Percentiles rank a stretch among this genome's conserved stretches.
These are phyloP conservation scores for Tolypocladium amazonense DNA, from an alignment of 2,329 filamentous ascomycete genomes.

Conservation along the genomic window DNA sequence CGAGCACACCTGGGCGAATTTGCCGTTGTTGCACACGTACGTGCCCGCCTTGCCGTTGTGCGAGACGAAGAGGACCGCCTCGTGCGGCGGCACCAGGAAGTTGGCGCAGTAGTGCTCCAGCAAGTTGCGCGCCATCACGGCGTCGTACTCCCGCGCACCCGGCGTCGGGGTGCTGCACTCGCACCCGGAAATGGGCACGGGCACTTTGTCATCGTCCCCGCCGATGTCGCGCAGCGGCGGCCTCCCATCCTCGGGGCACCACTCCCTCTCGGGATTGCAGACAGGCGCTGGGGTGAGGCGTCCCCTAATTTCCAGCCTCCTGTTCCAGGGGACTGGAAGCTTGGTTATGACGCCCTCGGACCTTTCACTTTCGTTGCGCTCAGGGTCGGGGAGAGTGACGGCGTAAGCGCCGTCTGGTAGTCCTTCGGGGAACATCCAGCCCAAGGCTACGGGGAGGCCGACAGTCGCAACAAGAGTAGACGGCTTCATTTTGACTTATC, in stretches of 20 bases:
- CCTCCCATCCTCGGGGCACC: no score
- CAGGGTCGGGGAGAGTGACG: background rate
- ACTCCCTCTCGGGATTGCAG: no score
- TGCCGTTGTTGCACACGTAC: slow-evolving; percentile 2
- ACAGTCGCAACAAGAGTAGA: background rate
- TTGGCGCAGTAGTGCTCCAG: slow-evolving; percentile 1
- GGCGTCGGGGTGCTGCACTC: background rate
- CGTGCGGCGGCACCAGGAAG: background rate
- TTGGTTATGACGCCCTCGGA: background rate
- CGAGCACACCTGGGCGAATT: background rate
- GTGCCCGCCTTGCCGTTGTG: background rate
- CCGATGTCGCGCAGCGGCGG: background rate
- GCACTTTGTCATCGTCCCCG: background rate
- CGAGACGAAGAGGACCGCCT: background rate
- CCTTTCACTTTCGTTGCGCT: background rate
- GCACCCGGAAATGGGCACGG: background rate
- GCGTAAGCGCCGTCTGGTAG: slow-evolving; percentile 2
- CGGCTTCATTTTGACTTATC: background rate
- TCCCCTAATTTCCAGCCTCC: background rate
- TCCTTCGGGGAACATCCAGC: slow-evolving; percentile 1
- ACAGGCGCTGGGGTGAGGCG: no score
- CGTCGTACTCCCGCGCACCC: background rate
- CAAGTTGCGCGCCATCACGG: background rate
- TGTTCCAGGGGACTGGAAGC: background rate
- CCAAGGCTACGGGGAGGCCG: background rate